Conservation (phyloP, 805 yeast genomes). For the Starmerella riodocensis region DNA sequence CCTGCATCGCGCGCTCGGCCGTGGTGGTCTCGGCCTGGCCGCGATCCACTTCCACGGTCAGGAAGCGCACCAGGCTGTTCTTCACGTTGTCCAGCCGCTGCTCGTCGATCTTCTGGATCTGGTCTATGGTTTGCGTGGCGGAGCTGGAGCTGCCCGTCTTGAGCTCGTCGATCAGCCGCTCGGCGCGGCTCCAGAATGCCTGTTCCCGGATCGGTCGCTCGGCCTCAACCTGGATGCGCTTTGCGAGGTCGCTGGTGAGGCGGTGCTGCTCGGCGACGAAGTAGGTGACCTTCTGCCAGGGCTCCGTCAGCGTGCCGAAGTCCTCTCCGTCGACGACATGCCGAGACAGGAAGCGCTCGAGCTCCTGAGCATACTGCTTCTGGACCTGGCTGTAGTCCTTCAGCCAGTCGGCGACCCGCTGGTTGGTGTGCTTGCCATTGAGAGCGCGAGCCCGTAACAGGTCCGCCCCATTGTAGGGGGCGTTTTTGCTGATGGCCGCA, state of each 20-base stretch:
- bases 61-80: constrained; percentile 51
- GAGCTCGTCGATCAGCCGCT: constrained; percentile 8
- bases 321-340: constrained; percentile 16
- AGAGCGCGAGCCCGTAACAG: constrained; percentile 43
- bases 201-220: constrained; percentile 32
- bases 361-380: constrained; percentile 36
- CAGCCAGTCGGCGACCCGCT: constrained; percentile 49
- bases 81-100: constrained; percentile 49
- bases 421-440: constrained; percentile 43
- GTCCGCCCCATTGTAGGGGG: constrained; percentile 49
- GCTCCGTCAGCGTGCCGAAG: constrained; percentile 25
- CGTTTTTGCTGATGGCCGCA: constrained; percentile 17
- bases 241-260: constrained; percentile 26
- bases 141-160: constrained; percentile 1
- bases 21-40: constrained; percentile 34
- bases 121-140: constrained; percentile 37
- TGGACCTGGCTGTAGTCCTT: constrained; percentile 40
- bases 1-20: constrained; percentile 54
- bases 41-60: constrained; percentile 46
- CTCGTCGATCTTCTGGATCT: constrained; percentile 34
- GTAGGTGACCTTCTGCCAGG: constrained; percentile 21
- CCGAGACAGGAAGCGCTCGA: constrained; percentile 26
- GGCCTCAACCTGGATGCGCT: constrained; percentile 29
- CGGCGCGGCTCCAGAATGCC: constrained; percentile 28
- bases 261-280: constrained; percentile 25